Base-by-base conservation (phyloP, 257 asterid species). In the Anisodus tanguticus region DNA sequence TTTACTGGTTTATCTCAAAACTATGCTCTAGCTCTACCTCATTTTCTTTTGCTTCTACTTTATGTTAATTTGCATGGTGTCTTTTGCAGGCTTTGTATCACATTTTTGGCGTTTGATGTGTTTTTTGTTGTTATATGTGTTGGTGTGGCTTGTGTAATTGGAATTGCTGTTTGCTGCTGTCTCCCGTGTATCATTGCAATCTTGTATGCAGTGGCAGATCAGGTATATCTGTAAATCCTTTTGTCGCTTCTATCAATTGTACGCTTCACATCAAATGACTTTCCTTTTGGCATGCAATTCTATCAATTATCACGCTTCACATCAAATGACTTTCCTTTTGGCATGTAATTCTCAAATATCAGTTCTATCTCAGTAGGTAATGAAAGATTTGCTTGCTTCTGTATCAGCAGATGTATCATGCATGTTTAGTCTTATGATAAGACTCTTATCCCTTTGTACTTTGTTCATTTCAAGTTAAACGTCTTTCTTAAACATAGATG, bases 161-260 rank as follows among this genome's bases (percentile, higher is more conserved):
- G 99, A 84, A 90, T 96, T 79, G 99, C 98, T 85, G 98, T 96
- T 87, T 96, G 99, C 92, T 96, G 98, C 93, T 96, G 99, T 85
- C 93, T 96, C 47, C 99, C 99, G 10, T 96, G 99, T 84, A 96
- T 96, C 53, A 93, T 96, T 85, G 98, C 98, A 31, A 87, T 96
- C 86, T 91, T 96, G 84, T 94, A 94, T 88, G 98, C 98, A n/a
- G 98, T 96, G 79, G 95, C 97, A n/a, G 99, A 96, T 84, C 98
- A 96, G 99, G 99, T 96, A 87, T 53, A 53, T 77, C 31, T 72
- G 80, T 47, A 4, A 51, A 26, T 31, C 66, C 49, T 53, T 31
- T 53, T 5, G 66, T 26, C 16, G 8, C 51, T 51, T 53, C 47
- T 26, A 76, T 51, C 10, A 22, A 2, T 53, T 76, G 81, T 51